Evolutionary conservation across 169 alveolate species (phyloP).

Genomic region (Neospora caninum): DNA sequence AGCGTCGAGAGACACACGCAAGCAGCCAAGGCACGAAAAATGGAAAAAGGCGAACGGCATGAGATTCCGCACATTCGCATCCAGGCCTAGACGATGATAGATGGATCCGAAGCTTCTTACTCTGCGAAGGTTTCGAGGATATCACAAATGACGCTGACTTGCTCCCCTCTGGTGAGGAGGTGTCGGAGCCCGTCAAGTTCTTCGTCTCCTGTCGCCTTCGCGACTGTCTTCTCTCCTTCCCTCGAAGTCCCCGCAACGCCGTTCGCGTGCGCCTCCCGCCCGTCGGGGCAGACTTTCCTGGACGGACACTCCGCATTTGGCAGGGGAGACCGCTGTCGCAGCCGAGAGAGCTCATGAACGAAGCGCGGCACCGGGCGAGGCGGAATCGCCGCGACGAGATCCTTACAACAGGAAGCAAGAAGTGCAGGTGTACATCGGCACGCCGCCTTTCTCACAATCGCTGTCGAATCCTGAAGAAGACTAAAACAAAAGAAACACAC

Average conservation of each 20-base stretch:
- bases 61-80: too few species aligned
- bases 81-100: too few species aligned
- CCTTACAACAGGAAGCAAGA: neutral
- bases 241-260: neutral
- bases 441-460: constrained; percentile 41
- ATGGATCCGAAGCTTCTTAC: neutral
- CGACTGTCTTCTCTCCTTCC: neutral
- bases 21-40: neutral
- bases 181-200: neutral
- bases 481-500: neutral
- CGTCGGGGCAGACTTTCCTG: neutral
- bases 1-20: neutral
- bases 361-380: neutral
- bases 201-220: neutral
- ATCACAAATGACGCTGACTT: constrained; percentile 12
- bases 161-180: constrained; percentile 11
- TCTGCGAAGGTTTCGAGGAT: neutral
- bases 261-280: too few species aligned
- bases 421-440: constrained; percentile 43
- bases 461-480: constrained; percentile 36
- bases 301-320: neutral
- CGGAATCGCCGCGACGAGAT: neutral
- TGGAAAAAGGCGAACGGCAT: too few species aligned
- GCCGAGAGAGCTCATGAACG: constrained; percentile 1
- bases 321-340: neutral